phyloP scores from a whole-genome alignment of 176 grass and related monocot species.

The Cenchrus americanus region DNA sequence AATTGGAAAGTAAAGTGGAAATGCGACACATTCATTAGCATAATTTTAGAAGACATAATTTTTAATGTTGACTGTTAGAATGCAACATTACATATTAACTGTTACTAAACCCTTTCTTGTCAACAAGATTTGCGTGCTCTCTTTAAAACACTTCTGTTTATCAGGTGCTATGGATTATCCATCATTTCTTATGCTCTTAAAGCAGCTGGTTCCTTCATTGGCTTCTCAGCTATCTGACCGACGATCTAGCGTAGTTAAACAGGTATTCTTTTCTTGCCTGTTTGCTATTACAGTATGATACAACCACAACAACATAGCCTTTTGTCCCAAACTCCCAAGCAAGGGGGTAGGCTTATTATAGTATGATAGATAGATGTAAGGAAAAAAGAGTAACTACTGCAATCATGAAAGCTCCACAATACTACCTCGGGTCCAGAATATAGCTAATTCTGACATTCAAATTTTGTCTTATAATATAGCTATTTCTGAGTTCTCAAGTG shows the following conservation, averaged over 20 bases:
- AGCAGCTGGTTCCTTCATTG: slow-evolving; percentile 80
- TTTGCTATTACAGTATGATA: neutral
- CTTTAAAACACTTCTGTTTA: slow-evolving; percentile 17
- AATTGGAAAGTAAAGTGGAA: neutral
- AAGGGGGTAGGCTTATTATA: neutral
- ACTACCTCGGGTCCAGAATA: no score
- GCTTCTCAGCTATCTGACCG: slow-evolving; percentile 86
- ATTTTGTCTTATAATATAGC: no score
- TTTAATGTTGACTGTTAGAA: slow-evolving; percentile 23
- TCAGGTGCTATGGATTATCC: slow-evolving; percentile 85
- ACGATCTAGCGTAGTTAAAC: slow-evolving; percentile 95
- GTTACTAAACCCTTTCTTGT: slow-evolving; percentile 31
- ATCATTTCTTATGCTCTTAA: slow-evolving; percentile 81
- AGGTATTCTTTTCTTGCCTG: slow-evolving; percentile 47
- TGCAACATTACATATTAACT: slow-evolving; percentile 13
- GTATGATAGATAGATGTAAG: neutral
- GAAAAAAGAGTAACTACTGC: neutral
- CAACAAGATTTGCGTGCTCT: neutral
- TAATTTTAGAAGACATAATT: slow-evolving; percentile 5
- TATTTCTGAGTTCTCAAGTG: no score
- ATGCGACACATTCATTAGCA: slow-evolving; percentile 5
- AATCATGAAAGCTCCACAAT: neutral
- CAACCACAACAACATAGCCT: no score
- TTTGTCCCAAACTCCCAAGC: no score
- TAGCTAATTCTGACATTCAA: no score